phyloP scores from a whole-genome alignment of 2,329 filamentous ascomycete species.

The Didymella glomerata region DNA sequence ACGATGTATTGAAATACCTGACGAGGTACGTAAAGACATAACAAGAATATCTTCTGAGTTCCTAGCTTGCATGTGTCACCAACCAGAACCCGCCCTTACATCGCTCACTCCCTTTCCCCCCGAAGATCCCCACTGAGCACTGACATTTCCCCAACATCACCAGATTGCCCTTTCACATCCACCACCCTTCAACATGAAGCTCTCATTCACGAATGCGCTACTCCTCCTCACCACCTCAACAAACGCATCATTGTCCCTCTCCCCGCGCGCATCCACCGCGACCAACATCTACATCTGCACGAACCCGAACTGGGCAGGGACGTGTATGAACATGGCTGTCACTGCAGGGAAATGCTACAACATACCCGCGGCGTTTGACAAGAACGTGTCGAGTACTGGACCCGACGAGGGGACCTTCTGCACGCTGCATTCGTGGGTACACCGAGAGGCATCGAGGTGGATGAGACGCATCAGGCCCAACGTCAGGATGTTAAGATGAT shows the following conservation, averaged over 20 bases:
- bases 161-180: not conserved
- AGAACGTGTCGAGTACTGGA: conserved; percentile 31
- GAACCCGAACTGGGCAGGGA: conserved; percentile 26
- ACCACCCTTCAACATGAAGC: not conserved
- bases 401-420: conserved; percentile 37
- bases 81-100: conserved; percentile 9
- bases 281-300: conserved; percentile 33
- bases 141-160: conserved; percentile 4
- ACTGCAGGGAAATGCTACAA: conserved; percentile 21
- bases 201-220: not conserved
- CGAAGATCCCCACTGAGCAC: not conserved
- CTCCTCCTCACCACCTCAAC: conserved; percentile 1
- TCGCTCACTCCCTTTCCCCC: not conserved
- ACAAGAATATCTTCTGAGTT: too few species aligned
- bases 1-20: too few species aligned
- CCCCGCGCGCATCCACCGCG: conserved; percentile 2
- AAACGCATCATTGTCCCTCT: not conserved
- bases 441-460: too few species aligned
- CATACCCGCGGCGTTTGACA: conserved; percentile 16
- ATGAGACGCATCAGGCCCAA: not conserved
- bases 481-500: not conserved
- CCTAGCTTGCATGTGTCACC: not conserved
- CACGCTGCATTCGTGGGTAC: conserved; percentile 32
- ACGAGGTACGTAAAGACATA: too few species aligned
- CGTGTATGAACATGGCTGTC: conserved; percentile 29